Base-by-base conservation (phyloP, 371 early-diverging fungal genomes). In the Actinomucor elegans region DNA sequence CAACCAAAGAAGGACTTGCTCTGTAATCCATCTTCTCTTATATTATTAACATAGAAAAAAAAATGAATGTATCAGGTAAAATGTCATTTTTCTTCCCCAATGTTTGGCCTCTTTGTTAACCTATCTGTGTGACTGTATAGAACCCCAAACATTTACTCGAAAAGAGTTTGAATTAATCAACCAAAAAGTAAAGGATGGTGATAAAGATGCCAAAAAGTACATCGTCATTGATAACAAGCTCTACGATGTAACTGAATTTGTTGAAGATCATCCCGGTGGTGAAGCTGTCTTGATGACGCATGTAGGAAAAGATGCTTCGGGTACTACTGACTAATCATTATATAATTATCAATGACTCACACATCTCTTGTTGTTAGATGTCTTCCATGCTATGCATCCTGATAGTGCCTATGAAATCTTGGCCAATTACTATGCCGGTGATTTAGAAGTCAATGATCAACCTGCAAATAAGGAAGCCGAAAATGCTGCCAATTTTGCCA, bases 211-310 rank as follows among this genome's bases (percentile, higher is more conserved):
- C 31, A 77, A 72, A 61, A 63, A 73, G 34, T 88, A 78, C 66
- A 79, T 89, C 38, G 81, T 92, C 54, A 88, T 94, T 61, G 84
- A 92, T 61, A 80, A 83, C 64, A 89, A 91, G 62, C 86, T 94
- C 10, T 94, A 93, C 59, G 93, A 96, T 80, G 79, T 94, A 18
- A 83, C 87, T 14, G 91, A 90, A 20, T 94, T 94, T 66, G 62
- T 86, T 34, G 71, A 73, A 47, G 86, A 85, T 56, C 96, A 96
- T 67, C 96, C 96, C 33, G 96, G 96, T 49, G 93, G 93, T 52
- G 74, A 70, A 18, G 61, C 42, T 20, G 88, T 89, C 12, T 71
- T 91, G 29, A 54, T 83, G 57, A 87, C 88, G 8, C 87, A 92
- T 59, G 69, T 88, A 17, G 94, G 96, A 59, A 88, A 84, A 63